These are phyloP conservation scores for Diaporthe nobilis DNA, from an alignment of 2,329 filamentous ascomycete genomes.

Conservation along the genomic window DNA sequence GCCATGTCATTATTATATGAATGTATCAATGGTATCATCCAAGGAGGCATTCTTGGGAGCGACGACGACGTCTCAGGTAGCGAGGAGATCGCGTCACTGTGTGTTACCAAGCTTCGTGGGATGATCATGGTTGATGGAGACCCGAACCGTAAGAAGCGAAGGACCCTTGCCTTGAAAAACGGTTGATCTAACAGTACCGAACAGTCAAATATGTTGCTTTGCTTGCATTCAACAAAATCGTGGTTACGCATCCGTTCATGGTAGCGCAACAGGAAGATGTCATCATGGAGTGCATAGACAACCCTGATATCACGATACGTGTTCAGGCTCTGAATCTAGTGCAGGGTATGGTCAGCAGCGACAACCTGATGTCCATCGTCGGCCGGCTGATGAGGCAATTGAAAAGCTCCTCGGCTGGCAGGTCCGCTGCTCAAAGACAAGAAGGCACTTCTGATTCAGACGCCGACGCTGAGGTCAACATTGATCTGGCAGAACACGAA, in stretches of 20 bases:
- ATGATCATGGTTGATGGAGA: slow-evolving; percentile 97
- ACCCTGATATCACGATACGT: slow-evolving; percentile 94
- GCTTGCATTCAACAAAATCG: slow-evolving; percentile 95
- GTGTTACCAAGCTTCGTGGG: slow-evolving; percentile 90
- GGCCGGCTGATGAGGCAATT: slow-evolving; percentile 91
- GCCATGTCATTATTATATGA: slow-evolving; percentile 99
- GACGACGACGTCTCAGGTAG: slow-evolving; percentile 84
- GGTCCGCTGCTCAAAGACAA: slow-evolving; percentile 22
- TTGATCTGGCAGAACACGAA: slow-evolving; percentile 52
- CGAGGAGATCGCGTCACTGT: slow-evolving; percentile 92
- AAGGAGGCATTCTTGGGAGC: slow-evolving; percentile 91
- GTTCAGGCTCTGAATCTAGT: slow-evolving; percentile 93
- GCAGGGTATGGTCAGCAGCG: slow-evolving; percentile 91
- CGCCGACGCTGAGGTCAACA: slow-evolving; percentile 62
- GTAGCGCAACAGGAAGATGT: slow-evolving; percentile 96
- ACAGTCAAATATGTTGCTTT: slow-evolving; percentile 97
- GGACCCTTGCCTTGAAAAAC: slow-evolving; percentile 16
- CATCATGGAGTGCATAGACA: slow-evolving; percentile 96
- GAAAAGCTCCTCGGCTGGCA: slow-evolving; percentile 64
- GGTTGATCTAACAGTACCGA: slow-evolving; percentile 5
- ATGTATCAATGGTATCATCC: slow-evolving; percentile 98
- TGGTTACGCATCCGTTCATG: slow-evolving; percentile 86
- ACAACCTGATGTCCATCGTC: slow-evolving; percentile 87
- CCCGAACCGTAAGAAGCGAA: slow-evolving; percentile 80
- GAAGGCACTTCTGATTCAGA: slow-evolving; percentile 62